Base-by-base conservation (phyloP, 177 flowering plant species). In the Telopea speciosissima region DNA sequence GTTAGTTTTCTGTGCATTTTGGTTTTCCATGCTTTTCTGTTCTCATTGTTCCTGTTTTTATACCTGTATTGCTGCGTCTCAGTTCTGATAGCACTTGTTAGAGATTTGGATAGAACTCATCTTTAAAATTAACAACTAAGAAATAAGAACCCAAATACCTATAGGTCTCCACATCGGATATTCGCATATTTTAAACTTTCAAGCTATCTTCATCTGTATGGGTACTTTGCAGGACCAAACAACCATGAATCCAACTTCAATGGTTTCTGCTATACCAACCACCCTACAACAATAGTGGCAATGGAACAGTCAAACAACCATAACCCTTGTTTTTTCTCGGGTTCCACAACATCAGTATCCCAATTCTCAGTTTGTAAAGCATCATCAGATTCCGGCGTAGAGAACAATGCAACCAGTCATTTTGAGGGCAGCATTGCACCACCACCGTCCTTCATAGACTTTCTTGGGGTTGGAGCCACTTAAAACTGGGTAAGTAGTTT, bases 381-480 rank as follows among this genome's bases (percentile, higher is more conserved):
- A 68, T 59, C 84, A 63, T 72, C 83, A 36, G 40, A 36, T 49
- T 66, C 83, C 23, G 70, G 62, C 11, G 75, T 72, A 70, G 78
- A 73, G 61, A 69, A 64, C 68, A 72, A 67, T 56, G 62, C 9
- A 63, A 71, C 65, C 69, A 76, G 61, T 77, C 79, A 74, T 68
- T 73, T 72, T 73, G 83, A 79, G 63, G 72, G 65, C n/a, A 71
- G 70, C 59, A 68, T 68, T 31, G 61, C 87, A 63, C 85, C 90
- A 44, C 77, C 80, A 36, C 33, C 33, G 5, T 5, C 40, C 40
- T 88, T 90, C 83, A 83, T 88, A 73, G 94, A 90, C 79, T 90
- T 90, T 76, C 96, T 88, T 75, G 96, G 96, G 69, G 89, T 90
- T 21, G 96, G 96, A 80, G 87, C 89, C 79, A 83, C 84, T 42